Evolutionary conservation across 2,329 filamentous ascomycete species (phyloP).

Genomic region (Stemphylium vesicarium): DNA sequence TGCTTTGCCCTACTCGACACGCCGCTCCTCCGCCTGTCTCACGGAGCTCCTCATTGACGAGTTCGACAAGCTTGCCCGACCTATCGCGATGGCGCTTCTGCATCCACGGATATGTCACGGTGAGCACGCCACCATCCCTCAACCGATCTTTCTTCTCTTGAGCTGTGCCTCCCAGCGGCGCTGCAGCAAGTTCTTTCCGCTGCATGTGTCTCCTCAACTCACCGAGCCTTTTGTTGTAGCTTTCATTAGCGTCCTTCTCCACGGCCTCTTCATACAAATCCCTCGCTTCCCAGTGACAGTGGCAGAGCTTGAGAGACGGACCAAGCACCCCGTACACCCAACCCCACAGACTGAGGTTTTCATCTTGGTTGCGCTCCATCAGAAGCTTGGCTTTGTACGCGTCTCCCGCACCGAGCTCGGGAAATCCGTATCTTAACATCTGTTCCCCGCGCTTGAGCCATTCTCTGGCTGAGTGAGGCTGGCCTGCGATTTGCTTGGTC

Average conservation of each 20-base stretch:
- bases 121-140: constrained; percentile 20
- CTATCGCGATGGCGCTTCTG: constrained; percentile 9
- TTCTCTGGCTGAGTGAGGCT: too few species aligned
- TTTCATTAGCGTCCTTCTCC: background rate
- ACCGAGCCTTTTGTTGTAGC: background rate
- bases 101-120: constrained; percentile 23
- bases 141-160: constrained; percentile 20
- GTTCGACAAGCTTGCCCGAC: constrained; percentile 3
- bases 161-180: constrained; percentile 5
- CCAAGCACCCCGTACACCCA: constrained; percentile 15
- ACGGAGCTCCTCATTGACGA: constrained; percentile 4
- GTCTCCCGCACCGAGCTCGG: constrained; percentile 41
- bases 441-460: too few species aligned
- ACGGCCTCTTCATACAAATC: constrained; percentile 14
- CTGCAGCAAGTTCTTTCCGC: constrained; percentile 16
- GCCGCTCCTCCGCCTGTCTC: background rate
- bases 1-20: constrained; percentile 10
- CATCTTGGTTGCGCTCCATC: constrained; percentile 23
- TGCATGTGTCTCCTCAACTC: constrained; percentile 1
- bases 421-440: constrained; percentile 16
- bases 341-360: background rate
- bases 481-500: too few species aligned
- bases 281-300: constrained; percentile 27
- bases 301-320: constrained; percentile 32
- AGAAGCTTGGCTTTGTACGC: constrained; percentile 41